Evolutionary conservation across 2,329 filamentous ascomycete genomes (phyloP).

Genomic region (Penicillium occitanis): DNA sequence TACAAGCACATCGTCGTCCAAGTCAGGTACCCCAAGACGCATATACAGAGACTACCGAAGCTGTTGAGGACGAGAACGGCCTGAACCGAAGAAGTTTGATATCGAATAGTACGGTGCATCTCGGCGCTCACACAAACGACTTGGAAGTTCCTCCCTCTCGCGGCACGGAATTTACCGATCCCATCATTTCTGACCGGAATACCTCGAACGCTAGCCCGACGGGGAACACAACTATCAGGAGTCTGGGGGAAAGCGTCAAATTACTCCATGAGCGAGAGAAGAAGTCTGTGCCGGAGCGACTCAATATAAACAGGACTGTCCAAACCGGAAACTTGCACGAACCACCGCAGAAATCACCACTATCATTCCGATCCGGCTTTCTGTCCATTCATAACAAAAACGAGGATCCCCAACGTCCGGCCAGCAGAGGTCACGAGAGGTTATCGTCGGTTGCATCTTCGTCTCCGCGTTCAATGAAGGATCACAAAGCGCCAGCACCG

Average conservation of each 20-base stretch:
- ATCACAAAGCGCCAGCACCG: constrained; percentile 26
- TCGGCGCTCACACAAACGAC: constrained; percentile 38
- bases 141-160: constrained; percentile 67
- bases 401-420: constrained; percentile 51
- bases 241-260: constrained; percentile 74
- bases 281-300: constrained; percentile 41
- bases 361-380: constrained; percentile 75
- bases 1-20: constrained; percentile 81
- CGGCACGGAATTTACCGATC: constrained; percentile 78
- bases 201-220: constrained; percentile 75
- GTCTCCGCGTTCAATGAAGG: constrained; percentile 64
- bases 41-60: constrained; percentile 39
- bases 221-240: constrained; percentile 57
- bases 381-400: constrained; percentile 61
- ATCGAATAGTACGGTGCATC: constrained; percentile 51
- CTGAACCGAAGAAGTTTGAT: constrained; percentile 61
- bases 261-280: constrained; percentile 63
- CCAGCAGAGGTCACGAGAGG: constrained; percentile 71
- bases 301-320: constrained; percentile 62
- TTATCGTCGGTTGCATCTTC: constrained; percentile 79
- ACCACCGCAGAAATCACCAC: constrained; percentile 67
- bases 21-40: constrained; percentile 42
- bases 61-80: constrained; percentile 46
- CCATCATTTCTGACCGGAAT: constrained; percentile 66
- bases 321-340: constrained; percentile 55